Percentiles rank a stretch among this genome's conserved stretches.
phyloP scores from a whole-genome alignment of 768 basidiomycete genomes.

The Royoungia palumana region DNA sequence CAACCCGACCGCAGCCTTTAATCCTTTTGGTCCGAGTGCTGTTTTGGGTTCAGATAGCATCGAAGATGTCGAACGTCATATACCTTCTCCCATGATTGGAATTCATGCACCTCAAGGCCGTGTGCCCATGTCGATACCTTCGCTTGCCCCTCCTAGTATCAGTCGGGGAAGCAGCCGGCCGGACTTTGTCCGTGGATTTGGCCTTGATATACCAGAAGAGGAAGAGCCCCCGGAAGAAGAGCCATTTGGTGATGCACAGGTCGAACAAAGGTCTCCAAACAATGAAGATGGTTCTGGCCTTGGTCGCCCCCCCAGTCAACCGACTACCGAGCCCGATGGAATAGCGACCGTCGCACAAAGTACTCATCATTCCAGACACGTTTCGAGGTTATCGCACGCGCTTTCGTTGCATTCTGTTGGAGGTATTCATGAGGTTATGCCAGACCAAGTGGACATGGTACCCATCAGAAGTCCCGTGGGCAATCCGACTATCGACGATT shows the following conservation, averaged over 20 bases:
- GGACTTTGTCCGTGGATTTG: slow-evolving; percentile 78
- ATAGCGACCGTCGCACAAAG: slow-evolving; percentile 49
- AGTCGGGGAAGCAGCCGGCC: slow-evolving; percentile 52
- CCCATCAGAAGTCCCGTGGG: slow-evolving; percentile 33
- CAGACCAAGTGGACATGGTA: slow-evolving; percentile 27
- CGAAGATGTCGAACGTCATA: slow-evolving; percentile 23
- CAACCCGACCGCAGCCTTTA: slow-evolving; percentile 44
- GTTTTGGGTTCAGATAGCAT: slow-evolving; percentile 51
- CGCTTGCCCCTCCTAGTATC: slow-evolving; percentile 43
- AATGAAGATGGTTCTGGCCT: slow-evolving; percentile 29
- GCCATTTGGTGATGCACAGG: slow-evolving; percentile 25
- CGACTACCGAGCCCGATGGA: slow-evolving; percentile 37
- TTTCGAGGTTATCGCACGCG: slow-evolving; percentile 63
- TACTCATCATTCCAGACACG: slow-evolving; percentile 63
- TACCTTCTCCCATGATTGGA: slow-evolving; percentile 25
- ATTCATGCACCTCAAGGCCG: slow-evolving; percentile 58
- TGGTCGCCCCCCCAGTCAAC: slow-evolving; percentile 21
- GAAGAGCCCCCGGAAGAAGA: slow-evolving; percentile 58
- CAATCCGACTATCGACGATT: slow-evolving; percentile 33
- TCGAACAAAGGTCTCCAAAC: slow-evolving; percentile 39
- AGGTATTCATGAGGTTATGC: slow-evolving; percentile 37
- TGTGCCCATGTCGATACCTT: slow-evolving; percentile 43
- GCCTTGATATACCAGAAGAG: slow-evolving; percentile 75
- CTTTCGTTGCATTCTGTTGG: slow-evolving; percentile 64
- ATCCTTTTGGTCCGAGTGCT: slow-evolving; percentile 64